Percentiles rank a stretch among this genome's conserved stretches.
phyloP scores from a whole-genome alignment of 768 basidiomycete genomes.

The Phlebiopsis gigantea region DNA sequence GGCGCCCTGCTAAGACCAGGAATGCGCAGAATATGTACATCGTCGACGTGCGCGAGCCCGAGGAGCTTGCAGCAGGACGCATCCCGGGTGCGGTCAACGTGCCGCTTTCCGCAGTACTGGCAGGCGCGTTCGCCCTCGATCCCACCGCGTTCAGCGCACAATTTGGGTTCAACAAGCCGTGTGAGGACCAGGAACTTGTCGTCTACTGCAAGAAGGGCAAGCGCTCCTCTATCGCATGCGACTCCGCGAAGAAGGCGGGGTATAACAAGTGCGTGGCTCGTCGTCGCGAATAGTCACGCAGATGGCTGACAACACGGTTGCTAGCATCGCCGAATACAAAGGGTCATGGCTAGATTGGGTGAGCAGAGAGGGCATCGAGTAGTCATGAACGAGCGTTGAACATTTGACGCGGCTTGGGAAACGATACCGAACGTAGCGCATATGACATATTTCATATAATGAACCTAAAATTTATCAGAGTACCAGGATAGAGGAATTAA shows the following conservation, averaged over 20 bases:
- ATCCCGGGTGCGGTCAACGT: slow-evolving; percentile 1
- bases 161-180: neutral
- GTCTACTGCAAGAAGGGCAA: slow-evolving; percentile 9
- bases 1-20: neutral
- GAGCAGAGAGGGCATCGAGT: neutral
- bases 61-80: neutral
- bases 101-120: neutral
- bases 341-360: slow-evolving; percentile 4
- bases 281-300: neutral
- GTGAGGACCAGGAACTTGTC: neutral
- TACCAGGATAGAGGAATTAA: neutral
- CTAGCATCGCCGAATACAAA: slow-evolving; percentile 1
- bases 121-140: neutral
- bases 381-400: neutral
- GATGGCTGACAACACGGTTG: neutral
- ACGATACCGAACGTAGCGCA: neutral
- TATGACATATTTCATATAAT: neutral
- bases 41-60: slow-evolving; percentile 4
- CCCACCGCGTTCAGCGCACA: neutral
- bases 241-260: neutral
- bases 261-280: neutral
- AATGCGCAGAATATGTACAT: neutral
- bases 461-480: neutral
- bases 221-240: neutral
- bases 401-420: neutral